Percentiles rank a stretch among this genome's conserved stretches.
Evolutionary conservation across 495 filamentous ascomycete genomes (phyloP).

Genomic region (Podospora appendiculata): DNA sequence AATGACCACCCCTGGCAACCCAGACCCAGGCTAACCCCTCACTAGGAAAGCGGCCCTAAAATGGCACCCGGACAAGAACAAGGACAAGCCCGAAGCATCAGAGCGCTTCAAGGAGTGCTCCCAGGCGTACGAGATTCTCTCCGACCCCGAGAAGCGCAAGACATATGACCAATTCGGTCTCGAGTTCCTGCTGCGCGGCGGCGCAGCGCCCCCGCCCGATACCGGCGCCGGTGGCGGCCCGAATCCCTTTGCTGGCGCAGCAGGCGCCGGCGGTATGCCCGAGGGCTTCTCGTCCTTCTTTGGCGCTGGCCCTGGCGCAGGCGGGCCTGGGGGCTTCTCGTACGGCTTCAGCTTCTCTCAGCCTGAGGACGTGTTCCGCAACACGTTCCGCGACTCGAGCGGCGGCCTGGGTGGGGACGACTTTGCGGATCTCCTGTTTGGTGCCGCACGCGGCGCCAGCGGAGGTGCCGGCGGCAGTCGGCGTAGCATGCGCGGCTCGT

Average conservation of each 20-base stretch:
- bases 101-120: slow-evolving; percentile 96
- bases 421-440: slow-evolving; percentile 22
- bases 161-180: slow-evolving; percentile 92
- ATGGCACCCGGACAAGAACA: slow-evolving; percentile 96
- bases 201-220: slow-evolving; percentile 55
- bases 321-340: slow-evolving; percentile 50
- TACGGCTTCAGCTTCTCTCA: slow-evolving; percentile 66
- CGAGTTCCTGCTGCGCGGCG: slow-evolving; percentile 84
- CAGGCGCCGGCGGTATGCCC: slow-evolving; percentile 30
- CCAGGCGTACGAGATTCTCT: slow-evolving; percentile 96
- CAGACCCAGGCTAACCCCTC: slow-evolving; percentile 11
- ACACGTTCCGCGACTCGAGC: slow-evolving; percentile 55
- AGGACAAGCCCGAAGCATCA: slow-evolving; percentile 70
- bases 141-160: slow-evolving; percentile 94
- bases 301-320: slow-evolving; percentile 14
- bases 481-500: slow-evolving; percentile 28
- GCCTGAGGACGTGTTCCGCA: slow-evolving; percentile 75
- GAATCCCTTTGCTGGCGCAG: slow-evolving; percentile 40
- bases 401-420: slow-evolving; percentile 40
- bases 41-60: slow-evolving; percentile 80
- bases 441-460: slow-evolving; percentile 16
- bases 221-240: slow-evolving; percentile 25
- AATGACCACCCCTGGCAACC: neutral
- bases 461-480: slow-evolving; percentile 32
- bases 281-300: slow-evolving; percentile 23